Base-by-base conservation (phyloP, 768 basidiomycete species). In the Russula virescens region DNA sequence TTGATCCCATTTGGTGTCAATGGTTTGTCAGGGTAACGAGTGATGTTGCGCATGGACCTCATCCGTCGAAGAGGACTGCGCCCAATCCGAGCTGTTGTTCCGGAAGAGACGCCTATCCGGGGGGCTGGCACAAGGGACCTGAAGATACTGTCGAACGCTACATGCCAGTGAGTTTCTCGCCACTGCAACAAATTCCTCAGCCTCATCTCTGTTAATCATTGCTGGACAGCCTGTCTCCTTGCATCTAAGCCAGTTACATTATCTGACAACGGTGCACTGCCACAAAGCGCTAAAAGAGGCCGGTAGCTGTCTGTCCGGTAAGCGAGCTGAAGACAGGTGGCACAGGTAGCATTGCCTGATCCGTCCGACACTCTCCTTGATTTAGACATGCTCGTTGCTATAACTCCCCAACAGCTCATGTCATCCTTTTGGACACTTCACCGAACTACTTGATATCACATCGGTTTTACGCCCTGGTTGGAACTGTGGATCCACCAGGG, bases 381-480 rank as follows among this genome's bases (percentile, higher is more conserved):
- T 57, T 50, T 26, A 38, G 62, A 28, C 56, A 31, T 53, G 61
- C 18, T 58, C 46, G 62, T 64, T 64, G 63, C 63, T 64, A 64
- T 64, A 64, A 60, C 46, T 42, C 52, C 62, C 53, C 58, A 13
- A 61, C 49, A 51, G 31, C 55, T 62, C 55, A 57, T 38, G 35
- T 38, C 50, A 25, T 35, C 46, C 28, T 45, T 56, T 49, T 16
- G 43, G 53, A 50, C 16, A 23, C 61, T 26, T 16, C 40, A 45
- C 61, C 49, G 52, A 31, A 47, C 47, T 61, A 2, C 60, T 31
- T 61, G n/a, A 46, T 55, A 28, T 50, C 47, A 54, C 53, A 48
- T 16, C 35, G 48, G 50, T 51, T 21, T 45, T 54, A 45, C 38
- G 23, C 35, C 45, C 26, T 38, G 8, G 21, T 62, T 21, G 21